Evolutionary conservation across 495 filamentous ascomycete genomes (phyloP).

Genomic region (Penicillium arizonense): DNA sequence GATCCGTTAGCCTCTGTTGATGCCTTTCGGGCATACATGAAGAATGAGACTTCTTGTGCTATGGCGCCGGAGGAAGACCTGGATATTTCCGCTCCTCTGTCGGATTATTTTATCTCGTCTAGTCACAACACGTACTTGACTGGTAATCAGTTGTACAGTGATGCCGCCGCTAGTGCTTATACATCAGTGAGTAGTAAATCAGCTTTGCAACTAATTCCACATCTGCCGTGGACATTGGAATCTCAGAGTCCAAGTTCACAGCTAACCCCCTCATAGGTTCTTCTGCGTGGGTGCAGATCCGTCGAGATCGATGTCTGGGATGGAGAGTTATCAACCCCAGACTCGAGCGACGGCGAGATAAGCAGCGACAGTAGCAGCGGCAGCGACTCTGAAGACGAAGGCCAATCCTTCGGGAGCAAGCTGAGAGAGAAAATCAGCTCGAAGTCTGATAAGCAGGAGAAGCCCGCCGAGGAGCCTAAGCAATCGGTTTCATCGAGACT

Average conservation of each 20-base stretch:
- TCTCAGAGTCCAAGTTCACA: no score
- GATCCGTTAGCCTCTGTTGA: constrained; percentile 39
- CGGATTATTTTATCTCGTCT: constrained; percentile 86
- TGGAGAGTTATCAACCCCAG: constrained; percentile 55
- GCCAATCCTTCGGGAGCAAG: constrained; percentile 3
- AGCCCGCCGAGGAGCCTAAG: constrained; percentile 11
- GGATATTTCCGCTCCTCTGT: constrained; percentile 66
- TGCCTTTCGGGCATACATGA: constrained; percentile 61
- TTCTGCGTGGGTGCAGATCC: constrained; percentile 81
- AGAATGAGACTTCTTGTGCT: constrained; percentile 49
- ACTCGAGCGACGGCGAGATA: constrained; percentile 20
- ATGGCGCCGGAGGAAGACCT: constrained; percentile 31
- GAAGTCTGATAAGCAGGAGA: constrained; percentile 18
- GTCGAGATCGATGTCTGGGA: constrained; percentile 98
- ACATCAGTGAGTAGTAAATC: constrained; percentile 60
- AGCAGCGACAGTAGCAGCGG: constrained; percentile 24
- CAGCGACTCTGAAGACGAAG: constrained; percentile 22
- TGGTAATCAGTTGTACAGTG: constrained; percentile 86
- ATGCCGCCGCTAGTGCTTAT: constrained; percentile 78
- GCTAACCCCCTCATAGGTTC: constrained; percentile 41
- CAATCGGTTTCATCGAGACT: constrained; percentile 24
- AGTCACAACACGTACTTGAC: constrained; percentile 96
- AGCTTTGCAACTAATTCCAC: neutral
- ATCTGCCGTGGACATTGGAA: neutral
- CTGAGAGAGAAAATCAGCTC: constrained; percentile 18